Conservation (phyloP, 371 early-diverging fungal genomes). For the Enterocytospora artemiae region DNA sequence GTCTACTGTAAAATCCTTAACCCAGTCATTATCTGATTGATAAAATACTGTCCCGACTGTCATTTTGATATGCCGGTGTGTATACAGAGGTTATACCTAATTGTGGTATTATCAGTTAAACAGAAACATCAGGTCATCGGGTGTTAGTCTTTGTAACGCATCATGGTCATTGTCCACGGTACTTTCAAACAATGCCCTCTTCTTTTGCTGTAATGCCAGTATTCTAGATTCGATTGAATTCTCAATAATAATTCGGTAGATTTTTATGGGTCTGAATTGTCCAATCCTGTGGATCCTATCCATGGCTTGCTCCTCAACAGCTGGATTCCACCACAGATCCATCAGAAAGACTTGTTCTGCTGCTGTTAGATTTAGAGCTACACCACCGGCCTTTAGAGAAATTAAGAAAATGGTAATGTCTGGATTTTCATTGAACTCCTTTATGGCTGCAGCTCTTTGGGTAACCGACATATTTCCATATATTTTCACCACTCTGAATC, state of each 20-base stretch:
- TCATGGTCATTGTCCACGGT: constrained; percentile 67
- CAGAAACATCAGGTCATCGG: constrained; percentile 41
- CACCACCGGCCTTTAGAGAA: constrained; percentile 64
- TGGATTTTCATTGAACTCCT: constrained; percentile 60
- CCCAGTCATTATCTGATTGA: no score
- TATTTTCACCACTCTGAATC: constrained; percentile 69
- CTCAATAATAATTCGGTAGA: constrained; percentile 56
- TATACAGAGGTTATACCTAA: no score
- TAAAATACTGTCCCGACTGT: no score
- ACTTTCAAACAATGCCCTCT: constrained; percentile 79
- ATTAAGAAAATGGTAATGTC: constrained; percentile 75
- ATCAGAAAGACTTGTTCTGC: constrained; percentile 59
- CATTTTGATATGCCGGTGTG: no score
- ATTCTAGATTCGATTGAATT: constrained; percentile 62
- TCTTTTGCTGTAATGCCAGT: constrained; percentile 73
- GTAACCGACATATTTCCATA: constrained; percentile 88
- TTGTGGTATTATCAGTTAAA: constrained; percentile 28
- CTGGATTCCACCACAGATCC: constrained; percentile 59
- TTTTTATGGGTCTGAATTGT: constrained; percentile 56
- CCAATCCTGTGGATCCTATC: constrained; percentile 58
- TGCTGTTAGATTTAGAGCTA: constrained; percentile 58
- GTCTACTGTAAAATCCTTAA: no score
- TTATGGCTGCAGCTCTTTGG: constrained; percentile 70
- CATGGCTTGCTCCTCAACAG: constrained; percentile 59
- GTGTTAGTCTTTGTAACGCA: constrained; percentile 26